Conservation (phyloP, 257 asterid genomes). For the Solanum bukasovii region DNA sequence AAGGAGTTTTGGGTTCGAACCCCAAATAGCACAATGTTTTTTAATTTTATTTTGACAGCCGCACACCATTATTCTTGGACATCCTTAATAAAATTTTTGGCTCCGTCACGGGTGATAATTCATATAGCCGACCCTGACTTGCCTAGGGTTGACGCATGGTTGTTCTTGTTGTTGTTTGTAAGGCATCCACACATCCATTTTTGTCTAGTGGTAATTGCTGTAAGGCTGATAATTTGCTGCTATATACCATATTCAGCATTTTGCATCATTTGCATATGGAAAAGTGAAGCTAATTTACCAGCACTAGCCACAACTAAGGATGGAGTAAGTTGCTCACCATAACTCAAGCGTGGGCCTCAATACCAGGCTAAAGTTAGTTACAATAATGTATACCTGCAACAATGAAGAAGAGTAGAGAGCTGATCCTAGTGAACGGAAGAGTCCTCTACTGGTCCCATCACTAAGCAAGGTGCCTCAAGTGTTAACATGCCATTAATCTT, state of each 20-base stretch:
- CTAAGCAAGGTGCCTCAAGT: background rate
- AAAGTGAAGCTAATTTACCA: background rate
- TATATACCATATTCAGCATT: background rate
- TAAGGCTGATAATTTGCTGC: background rate
- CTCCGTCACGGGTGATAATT: background rate
- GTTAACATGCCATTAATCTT: background rate
- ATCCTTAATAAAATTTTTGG: no score
- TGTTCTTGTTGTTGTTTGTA: background rate
- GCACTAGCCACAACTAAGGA: background rate
- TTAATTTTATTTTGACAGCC: no score
- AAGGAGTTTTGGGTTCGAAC: no score
- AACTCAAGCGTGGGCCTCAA: background rate
- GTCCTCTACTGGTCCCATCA: background rate
- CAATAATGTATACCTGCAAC: background rate
- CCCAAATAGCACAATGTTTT: no score
- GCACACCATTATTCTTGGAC: no score
- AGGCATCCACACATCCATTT: background rate
- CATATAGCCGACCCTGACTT: background rate
- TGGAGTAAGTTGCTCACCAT: background rate
- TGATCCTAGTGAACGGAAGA: background rate
- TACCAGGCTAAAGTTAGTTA: background rate
- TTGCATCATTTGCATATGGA: background rate
- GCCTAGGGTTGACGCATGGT: background rate
- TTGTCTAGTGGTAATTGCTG: background rate
- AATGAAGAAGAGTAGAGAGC: background rate